Evolutionary conservation across 805 yeast genomes (phyloP).

Genomic region (Candida sakaeoensis): DNA sequence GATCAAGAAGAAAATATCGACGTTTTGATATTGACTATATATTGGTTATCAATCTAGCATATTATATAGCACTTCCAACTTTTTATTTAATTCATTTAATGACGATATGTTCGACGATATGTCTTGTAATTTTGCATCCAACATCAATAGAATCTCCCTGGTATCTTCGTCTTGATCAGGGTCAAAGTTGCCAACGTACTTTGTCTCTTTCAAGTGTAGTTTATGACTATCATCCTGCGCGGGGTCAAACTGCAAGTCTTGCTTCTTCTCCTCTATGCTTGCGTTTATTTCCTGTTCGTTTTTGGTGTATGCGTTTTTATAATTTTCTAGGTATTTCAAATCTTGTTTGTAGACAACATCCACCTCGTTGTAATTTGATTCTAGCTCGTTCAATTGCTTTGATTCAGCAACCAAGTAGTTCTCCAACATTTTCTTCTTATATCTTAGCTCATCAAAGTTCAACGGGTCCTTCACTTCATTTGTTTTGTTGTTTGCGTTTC

Average conservation of each 20-base stretch:
- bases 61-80: conserved; percentile 17
- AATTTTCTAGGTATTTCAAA: conserved; percentile 27
- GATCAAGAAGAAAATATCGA: conserved; percentile 7
- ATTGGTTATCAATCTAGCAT: conserved; percentile 18
- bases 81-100: conserved; percentile 15
- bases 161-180: conserved; percentile 20
- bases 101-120: conserved; percentile 13
- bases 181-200: conserved; percentile 10
- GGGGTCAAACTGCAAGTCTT: conserved; percentile 4
- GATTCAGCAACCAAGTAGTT: conserved; percentile 39
- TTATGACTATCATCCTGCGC: background rate
- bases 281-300: conserved; percentile 14
- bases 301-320: conserved; percentile 19
- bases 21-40: conserved; percentile 13
- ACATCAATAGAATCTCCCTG: conserved; percentile 12
- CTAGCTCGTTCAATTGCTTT: conserved; percentile 32
- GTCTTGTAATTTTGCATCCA: conserved; percentile 15
- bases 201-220: background rate
- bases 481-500: conserved; percentile 6
- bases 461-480: conserved; percentile 16
- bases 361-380: conserved; percentile 21
- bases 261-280: conserved; percentile 12
- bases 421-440: conserved; percentile 28
- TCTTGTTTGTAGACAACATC: conserved; percentile 28
- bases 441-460: conserved; percentile 21